These are phyloP conservation scores for Stygiomarasmius scandens DNA, from an alignment of 1,284 basidiomycete genomes.

Conservation along the genomic window DNA sequence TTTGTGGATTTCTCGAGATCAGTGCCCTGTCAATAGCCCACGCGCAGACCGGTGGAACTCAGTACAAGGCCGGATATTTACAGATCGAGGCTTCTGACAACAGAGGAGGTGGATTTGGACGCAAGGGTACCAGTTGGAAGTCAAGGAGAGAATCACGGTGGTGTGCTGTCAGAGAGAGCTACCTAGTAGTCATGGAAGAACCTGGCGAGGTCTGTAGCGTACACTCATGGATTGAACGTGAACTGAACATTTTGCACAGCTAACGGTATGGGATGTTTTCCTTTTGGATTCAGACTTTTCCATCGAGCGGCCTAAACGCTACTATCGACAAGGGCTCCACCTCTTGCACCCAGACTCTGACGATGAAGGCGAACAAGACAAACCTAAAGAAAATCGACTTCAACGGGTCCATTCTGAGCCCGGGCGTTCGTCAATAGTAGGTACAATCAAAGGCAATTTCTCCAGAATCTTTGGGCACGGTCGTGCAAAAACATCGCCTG, in stretches of 20 bases:
- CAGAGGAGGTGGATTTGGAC: constrained; percentile 58
- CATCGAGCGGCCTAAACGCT: constrained; percentile 78
- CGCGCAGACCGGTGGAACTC: constrained; percentile 81
- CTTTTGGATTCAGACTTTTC: constrained; percentile 89
- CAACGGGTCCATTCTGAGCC: constrained; percentile 27
- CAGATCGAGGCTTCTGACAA: constrained; percentile 54
- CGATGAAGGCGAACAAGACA: constrained; percentile 24
- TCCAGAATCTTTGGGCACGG: constrained; percentile 44
- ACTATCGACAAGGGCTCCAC: constrained; percentile 77
- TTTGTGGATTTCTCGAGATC: constrained; percentile 95
- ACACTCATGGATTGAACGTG: background rate
- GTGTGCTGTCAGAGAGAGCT: constrained; percentile 95
- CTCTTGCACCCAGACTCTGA: constrained; percentile 50
- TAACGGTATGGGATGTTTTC: constrained; percentile 91
- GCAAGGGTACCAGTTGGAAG: constrained; percentile 67
- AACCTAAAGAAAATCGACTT: constrained; percentile 19
- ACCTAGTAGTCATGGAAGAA: constrained; percentile 86
- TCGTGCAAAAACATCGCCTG: constrained; percentile 20
- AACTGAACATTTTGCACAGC: constrained; percentile 39
- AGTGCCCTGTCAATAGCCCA: constrained; percentile 87
- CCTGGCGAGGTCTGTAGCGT: constrained; percentile 74
- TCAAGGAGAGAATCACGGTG: constrained; percentile 79
- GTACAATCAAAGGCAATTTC: constrained; percentile 52
- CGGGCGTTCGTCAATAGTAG: constrained; percentile 45
- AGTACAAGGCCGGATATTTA: constrained; percentile 91